A percentile compares a stretch with the other conserved stretches of the same genome.
phyloP scores from a whole-genome alignment of 2,329 filamentous ascomycete genomes.

The Corynespora cassiicola region DNA sequence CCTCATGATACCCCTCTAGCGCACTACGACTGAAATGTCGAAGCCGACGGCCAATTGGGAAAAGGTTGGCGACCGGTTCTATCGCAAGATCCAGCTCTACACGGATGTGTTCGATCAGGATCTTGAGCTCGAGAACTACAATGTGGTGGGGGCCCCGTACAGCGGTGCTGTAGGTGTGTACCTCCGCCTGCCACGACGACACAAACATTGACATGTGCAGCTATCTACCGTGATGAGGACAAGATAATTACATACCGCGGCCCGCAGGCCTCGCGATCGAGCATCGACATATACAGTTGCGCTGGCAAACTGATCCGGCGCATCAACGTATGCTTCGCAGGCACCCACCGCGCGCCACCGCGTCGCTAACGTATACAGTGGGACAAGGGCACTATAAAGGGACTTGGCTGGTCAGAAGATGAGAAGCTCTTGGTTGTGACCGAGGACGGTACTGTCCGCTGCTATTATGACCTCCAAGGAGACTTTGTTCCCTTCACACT shows the following conservation, averaged over 20 bases:
- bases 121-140: conserved; percentile 92
- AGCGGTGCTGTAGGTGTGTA: conserved; percentile 85
- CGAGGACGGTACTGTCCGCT: conserved; percentile 86
- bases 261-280: conserved; percentile 74
- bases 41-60: conserved; percentile 91
- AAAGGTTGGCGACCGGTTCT: conserved; percentile 90
- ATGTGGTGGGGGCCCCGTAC: conserved; percentile 89
- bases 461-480: conserved; percentile 88
- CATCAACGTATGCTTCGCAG: conserved; percentile 64
- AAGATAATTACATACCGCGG: conserved; percentile 83
- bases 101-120: conserved; percentile 92
- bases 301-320: conserved; percentile 85
- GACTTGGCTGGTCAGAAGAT: conserved; percentile 94
- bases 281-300: conserved; percentile 93
- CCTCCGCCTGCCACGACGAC: conserved; percentile 20
- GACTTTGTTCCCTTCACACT: conserved; percentile 95
- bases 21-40: conserved; percentile 40
- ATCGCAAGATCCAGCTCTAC: conserved; percentile 93
- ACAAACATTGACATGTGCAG: conserved; percentile 54
- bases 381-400: conserved; percentile 88
- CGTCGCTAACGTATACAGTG: conserved; percentile 59
- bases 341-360: not conserved
- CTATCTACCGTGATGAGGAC: conserved; percentile 85
- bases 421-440: conserved; percentile 90
- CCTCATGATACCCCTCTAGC: conserved; percentile 12